These are phyloP conservation scores for Leccinellum luteum DNA, from an alignment of 768 basidiomycete species.

Conservation along the genomic window DNA sequence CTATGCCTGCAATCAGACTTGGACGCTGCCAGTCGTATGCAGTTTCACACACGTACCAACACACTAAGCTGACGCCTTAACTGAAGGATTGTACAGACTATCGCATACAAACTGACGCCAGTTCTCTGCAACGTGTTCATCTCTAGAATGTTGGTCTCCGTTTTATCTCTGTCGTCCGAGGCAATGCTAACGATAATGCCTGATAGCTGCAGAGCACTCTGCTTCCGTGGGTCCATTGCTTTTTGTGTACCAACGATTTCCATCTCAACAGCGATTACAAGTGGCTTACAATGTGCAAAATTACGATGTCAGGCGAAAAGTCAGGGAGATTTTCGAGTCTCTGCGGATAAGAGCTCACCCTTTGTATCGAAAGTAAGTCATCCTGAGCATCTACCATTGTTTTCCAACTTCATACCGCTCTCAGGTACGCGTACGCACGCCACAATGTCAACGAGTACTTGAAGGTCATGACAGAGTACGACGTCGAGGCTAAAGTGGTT, in stretches of 20 bases:
- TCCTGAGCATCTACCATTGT: not conserved
- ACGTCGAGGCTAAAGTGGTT: conserved; percentile 4
- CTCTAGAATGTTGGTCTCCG: conserved; percentile 44
- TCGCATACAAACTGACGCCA: conserved; percentile 10
- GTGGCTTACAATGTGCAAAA: conserved; percentile 29
- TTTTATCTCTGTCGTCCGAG: not conserved
- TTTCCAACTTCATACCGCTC: not conserved
- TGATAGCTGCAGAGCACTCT: conserved; percentile 45
- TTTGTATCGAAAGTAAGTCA: conserved; percentile 9
- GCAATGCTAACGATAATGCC: not conserved
- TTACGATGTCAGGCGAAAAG: not conserved
- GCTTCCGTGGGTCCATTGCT: conserved; percentile 39
- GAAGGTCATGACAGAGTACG: conserved; percentile 12
- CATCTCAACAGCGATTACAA: not conserved
- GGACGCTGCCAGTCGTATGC: conserved; percentile 25
- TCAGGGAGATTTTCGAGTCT: conserved; percentile 5
- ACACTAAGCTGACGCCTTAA: not conserved
- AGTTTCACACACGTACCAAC: not conserved
- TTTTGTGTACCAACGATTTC: not conserved
- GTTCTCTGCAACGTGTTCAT: conserved; percentile 38
- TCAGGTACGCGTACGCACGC: not conserved
- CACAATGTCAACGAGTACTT: conserved; percentile 6
- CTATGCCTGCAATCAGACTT: conserved; percentile 28
- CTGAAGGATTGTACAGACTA: conserved; percentile 1
- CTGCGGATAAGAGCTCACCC: conserved; percentile 2